Conservation (phyloP, 1,139 yeast species). For the Pichia sp. region DNA sequence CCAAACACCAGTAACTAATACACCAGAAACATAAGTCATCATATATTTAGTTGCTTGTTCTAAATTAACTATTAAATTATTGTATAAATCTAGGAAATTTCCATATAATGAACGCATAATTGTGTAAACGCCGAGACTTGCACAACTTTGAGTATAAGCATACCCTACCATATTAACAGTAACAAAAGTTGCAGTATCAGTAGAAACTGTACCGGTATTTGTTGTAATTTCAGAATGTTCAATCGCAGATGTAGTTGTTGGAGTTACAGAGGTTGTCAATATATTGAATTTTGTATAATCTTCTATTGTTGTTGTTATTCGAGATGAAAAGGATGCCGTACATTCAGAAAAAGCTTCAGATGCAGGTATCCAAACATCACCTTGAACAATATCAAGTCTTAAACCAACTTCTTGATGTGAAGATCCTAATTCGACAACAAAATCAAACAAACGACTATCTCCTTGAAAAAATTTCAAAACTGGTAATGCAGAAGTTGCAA, state of each 20-base stretch:
- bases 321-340: slow-evolving; percentile 1
- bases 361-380: slow-evolving; percentile 38
- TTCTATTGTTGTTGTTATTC: slow-evolving; percentile 3
- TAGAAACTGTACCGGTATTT: no score
- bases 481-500: slow-evolving; percentile 11
- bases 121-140: slow-evolving; percentile 16
- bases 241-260: neutral
- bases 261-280: neutral
- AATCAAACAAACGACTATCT: slow-evolving; percentile 27
- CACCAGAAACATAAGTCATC: slow-evolving; percentile 15
- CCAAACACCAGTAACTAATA: slow-evolving; percentile 21
- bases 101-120: slow-evolving; percentile 13
- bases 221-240: no score
- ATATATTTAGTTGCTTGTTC: slow-evolving; percentile 13
- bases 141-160: slow-evolving; percentile 8
- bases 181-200: neutral
- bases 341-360: slow-evolving; percentile 26
- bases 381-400: slow-evolving; percentile 38
- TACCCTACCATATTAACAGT: slow-evolving; percentile 4
- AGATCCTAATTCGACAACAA: slow-evolving; percentile 33
- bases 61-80: neutral
- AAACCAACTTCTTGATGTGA: slow-evolving; percentile 32
- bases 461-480: slow-evolving; percentile 8
- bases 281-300: neutral
- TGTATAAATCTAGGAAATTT: slow-evolving; percentile 7